phyloP scores from a whole-genome alignment of 129 eudicot genomes.

The sunflower (Helianthus annuus) region DNA sequence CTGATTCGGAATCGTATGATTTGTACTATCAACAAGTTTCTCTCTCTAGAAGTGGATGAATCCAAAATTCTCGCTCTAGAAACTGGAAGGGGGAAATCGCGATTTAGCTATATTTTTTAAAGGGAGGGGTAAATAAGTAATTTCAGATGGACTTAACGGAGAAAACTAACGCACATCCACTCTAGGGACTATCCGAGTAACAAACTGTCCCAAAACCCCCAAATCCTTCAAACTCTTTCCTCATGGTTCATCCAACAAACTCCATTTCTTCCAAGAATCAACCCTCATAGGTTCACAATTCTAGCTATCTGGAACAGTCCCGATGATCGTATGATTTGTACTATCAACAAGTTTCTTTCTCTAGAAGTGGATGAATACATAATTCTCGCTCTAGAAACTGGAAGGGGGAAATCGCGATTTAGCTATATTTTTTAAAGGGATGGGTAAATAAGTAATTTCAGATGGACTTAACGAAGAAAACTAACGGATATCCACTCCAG shows the following conservation, averaged over 20 bases:
- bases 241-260: slow-evolving; percentile 60
- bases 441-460: no score
- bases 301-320: no score
- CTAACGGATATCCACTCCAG: no score
- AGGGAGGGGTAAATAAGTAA: no score
- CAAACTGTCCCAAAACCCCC: background rate
- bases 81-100: background rate
- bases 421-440: no score
- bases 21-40: background rate
- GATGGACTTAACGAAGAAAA: no score
- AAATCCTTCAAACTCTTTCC: slow-evolving; percentile 47
- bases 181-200: no score
- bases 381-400: slow-evolving; percentile 2
- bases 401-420: background rate
- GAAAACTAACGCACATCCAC: no score
- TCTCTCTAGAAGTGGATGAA: slow-evolving; percentile 7
- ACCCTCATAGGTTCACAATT: slow-evolving; percentile 22
- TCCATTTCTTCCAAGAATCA: slow-evolving; percentile 48
- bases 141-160: no score
- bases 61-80: background rate
- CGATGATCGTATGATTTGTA: background rate
- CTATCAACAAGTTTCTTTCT: background rate
- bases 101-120: no score
- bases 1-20: background rate
- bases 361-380: background rate